Evolutionary conservation across 805 yeast genomes (phyloP), one percentile per base, ranked within the genome.

Genomic region (Wilhelminamyces savonicus): DNA sequence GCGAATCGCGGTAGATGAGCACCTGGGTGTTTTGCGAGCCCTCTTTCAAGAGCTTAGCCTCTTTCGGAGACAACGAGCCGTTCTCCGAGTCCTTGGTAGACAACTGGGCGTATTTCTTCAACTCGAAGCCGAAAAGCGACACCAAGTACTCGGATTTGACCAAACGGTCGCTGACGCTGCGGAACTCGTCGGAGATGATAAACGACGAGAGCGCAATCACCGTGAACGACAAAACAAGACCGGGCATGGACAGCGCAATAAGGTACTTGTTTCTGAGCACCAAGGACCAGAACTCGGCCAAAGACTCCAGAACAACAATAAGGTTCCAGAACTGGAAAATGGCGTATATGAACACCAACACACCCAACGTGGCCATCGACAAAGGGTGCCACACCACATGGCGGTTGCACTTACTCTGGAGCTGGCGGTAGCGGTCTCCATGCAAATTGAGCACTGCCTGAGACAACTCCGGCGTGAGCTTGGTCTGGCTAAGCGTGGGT

Each of bases 1-100:
- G 88, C 1, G 78, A 62, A n/a, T 71, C 72, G 46, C 88, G 71
- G 56, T 82, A 82, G 12, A 71, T 49, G 16, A 81, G 64, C 23
- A 78, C 46, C 29, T 69, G 71, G 1, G 85, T 63, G 40, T 78
- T 71, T 11, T 64, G 59, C 1, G 40, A 32, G 13, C 71, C 69
- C 13, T 43, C 43, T 37, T 28, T 46, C 42, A 42, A 59, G 40
- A 54, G 64, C 34, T 35, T 49, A 28, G 30, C 36, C 17, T 48
- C 41, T 12, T 36, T 37, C 19, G 46, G 41, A 28, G 31, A 30
- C 29, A 41, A 34, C 25, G 37, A 38, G 22, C 46, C 43, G 19
- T 44, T 48, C 28, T 32, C 44, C 26, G 40, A 35, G 31, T 43
- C 44, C 16, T 46, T 37, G 16, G 23, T 40, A n/a, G 36, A 26